A percentile compares a stretch with the other conserved stretches of the same genome.
These are phyloP conservation scores for Tricholomella constricta DNA, from an alignment of 768 basidiomycete species.

Conservation along the genomic window DNA sequence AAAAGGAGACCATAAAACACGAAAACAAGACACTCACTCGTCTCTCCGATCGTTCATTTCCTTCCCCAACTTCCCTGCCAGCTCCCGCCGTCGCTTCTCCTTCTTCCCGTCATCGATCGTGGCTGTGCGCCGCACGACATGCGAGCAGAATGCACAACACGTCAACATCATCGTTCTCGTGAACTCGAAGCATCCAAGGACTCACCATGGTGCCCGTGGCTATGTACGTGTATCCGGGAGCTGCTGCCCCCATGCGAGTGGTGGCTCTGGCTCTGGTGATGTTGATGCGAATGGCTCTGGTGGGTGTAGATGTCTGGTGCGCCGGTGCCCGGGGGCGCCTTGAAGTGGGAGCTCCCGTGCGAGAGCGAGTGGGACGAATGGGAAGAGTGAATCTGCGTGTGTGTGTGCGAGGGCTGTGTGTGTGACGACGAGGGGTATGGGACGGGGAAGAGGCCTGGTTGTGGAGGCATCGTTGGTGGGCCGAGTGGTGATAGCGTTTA, in stretches of 20 bases:
- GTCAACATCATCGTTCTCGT: background rate
- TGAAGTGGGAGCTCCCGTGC: conserved; percentile 13
- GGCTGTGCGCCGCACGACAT: background rate
- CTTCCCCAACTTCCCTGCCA: conserved; percentile 69
- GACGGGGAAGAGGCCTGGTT: conserved; percentile 67
- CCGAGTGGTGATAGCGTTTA: too few relatives aligned
- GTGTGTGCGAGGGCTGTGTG: conserved; percentile 9
- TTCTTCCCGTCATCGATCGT: conserved; percentile 47
- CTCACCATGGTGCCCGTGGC: conserved; percentile 18
- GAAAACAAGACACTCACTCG: conserved; percentile 51
- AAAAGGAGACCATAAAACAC: background rate
- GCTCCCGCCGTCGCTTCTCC: conserved; percentile 69
- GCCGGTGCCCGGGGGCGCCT: conserved; percentile 1
- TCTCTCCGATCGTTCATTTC: conserved; percentile 76
- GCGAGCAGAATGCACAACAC: too few relatives aligned
- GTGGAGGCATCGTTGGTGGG: conserved; percentile 69
- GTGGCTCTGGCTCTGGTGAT: conserved; percentile 6
- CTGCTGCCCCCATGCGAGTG: conserved; percentile 40
- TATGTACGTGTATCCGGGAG: conserved; percentile 43
- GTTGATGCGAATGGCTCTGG: background rate
- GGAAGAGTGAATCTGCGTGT: conserved; percentile 10
- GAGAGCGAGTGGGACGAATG: conserved; percentile 25
- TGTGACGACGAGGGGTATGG: conserved; percentile 47
- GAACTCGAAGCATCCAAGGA: background rate
- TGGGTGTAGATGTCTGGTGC: conserved; percentile 13